A percentile compares a stretch with the other conserved stretches of the same genome.
phyloP scores from a whole-genome alignment of 75 land plant species.

The Isoetes taiwanensis region DNA sequence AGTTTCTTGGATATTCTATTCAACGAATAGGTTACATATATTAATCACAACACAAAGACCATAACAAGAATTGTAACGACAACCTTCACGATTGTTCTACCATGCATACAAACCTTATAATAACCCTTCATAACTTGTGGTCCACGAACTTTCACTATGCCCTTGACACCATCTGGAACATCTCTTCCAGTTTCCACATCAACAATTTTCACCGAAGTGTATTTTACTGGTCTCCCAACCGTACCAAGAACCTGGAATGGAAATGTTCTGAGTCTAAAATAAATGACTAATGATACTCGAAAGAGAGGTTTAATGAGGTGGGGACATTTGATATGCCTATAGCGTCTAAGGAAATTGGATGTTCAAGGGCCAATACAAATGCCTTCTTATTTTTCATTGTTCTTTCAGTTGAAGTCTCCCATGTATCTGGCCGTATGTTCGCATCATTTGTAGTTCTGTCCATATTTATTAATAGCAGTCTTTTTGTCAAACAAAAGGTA shows the following conservation, averaged over 20 bases:
- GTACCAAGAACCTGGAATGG: constrained; percentile 76
- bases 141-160: constrained; percentile 63
- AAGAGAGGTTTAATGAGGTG: not conserved
- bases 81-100: not conserved
- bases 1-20: constrained; percentile 63
- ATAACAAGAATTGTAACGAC: no score
- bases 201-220: constrained; percentile 59
- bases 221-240: constrained; percentile 51
- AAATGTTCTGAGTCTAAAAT: not conserved
- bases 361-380: no score
- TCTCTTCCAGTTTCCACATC: constrained; percentile 42
- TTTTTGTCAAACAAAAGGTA: no score
- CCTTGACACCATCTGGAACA: constrained; percentile 56
- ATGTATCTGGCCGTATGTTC: no score
- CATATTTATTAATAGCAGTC: no score
- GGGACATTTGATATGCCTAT: no score
- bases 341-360: no score
- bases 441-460: no score
- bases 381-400: no score
- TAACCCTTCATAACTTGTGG: constrained; percentile 95
- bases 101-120: constrained; percentile 55
- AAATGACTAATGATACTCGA: not conserved
- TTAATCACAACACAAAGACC: not conserved
- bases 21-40: not conserved
- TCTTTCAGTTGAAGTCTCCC: no score